Evolutionary conservation across 352 stramenopile genomes (phyloP), one percentile per base, ranked within the genome.

Genomic region (Halophytophthora batemanensis): DNA sequence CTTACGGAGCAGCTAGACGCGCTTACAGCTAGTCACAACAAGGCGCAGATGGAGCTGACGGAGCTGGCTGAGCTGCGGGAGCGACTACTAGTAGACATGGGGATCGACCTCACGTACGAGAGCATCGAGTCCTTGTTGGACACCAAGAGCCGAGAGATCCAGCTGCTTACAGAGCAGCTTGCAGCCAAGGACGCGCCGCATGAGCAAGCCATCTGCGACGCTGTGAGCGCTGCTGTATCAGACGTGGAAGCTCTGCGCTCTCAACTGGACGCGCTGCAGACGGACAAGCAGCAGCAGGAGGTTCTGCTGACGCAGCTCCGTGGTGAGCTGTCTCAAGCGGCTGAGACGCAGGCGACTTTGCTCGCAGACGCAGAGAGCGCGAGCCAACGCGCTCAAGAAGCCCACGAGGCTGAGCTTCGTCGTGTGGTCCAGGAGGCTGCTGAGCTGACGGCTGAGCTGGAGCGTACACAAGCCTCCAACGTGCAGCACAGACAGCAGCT

Each of bases 101-200:
- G 64, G 13, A 71, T 74, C n/a, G 60, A 73, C 25, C 31, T 73
- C 22, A 72, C 61, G 19, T 78, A 62, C 40, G 69, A 69, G 36
- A 80, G 68, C 45, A 69, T 82, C 17, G 69, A 69, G 38, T 66
- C 64, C 28, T 54, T 76, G 42, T 28, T 82, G 10, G 72, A 80
- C 49, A 76, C 67, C 17, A 80, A 80, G 38, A 77, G 51, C 46
- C 70, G 67, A 0, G 69, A 80, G 44, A 74, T 82, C 47, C 56
- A 69, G 36, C 53, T 65, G 51, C 60, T 82, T 12, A 68, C 63
- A 2, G 53, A 67, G 6, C 54, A 73, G 18, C 40, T 80, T 2
- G 47, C 45, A 6, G 54, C 53, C 4, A 41, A 42, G 3, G 48
- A 76, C 31, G 39, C 34, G 12, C 19, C 39, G 3, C 53, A 63